Evolutionary conservation across 2,329 filamentous ascomycete genomes (phyloP).

Genomic region (Graphilbum fragrans): DNA sequence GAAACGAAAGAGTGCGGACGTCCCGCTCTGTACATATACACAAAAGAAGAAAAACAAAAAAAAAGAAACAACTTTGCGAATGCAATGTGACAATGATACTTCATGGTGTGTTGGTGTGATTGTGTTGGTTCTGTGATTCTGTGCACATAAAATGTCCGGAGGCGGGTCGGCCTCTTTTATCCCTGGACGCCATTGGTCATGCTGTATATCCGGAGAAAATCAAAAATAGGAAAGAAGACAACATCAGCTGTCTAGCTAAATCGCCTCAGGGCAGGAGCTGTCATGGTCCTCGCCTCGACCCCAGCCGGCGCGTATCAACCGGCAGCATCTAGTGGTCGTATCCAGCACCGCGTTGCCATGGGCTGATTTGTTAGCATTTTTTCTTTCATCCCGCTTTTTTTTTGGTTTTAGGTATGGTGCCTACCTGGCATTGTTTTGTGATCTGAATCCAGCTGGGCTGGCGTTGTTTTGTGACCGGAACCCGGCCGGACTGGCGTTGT

Average conservation of each 20-base stretch:
- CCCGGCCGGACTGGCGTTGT: neutral
- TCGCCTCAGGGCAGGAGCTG: too few species aligned
- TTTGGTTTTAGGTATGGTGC: too few species aligned
- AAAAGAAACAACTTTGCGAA: too few species aligned
- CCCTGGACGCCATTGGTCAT: constrained; percentile 7
- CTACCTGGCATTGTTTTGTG: constrained; percentile 24
- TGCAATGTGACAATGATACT: too few species aligned
- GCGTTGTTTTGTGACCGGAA: constrained; percentile 27
- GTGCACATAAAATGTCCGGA: constrained; percentile 1
- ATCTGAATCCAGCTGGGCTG: constrained; percentile 16
- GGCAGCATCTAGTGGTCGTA: constrained; percentile 27
- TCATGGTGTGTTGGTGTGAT: neutral
- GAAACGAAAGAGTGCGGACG: too few species aligned
- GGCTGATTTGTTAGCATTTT: constrained; percentile 20
- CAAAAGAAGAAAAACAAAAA: neutral
- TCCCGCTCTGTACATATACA: too few species aligned
- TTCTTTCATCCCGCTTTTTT: neutral
- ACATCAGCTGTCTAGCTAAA: neutral
- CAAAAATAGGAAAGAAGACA: neutral
- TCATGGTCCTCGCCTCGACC: too few species aligned
- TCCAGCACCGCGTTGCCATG: constrained; percentile 44
- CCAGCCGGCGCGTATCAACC: neutral
- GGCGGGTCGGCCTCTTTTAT: neutral
- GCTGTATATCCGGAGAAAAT: constrained; percentile 3
- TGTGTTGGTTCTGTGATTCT: neutral